Base-by-base conservation (phyloP, 1,284 basidiomycete genomes). In the Rhodotorula sp. region DNA sequence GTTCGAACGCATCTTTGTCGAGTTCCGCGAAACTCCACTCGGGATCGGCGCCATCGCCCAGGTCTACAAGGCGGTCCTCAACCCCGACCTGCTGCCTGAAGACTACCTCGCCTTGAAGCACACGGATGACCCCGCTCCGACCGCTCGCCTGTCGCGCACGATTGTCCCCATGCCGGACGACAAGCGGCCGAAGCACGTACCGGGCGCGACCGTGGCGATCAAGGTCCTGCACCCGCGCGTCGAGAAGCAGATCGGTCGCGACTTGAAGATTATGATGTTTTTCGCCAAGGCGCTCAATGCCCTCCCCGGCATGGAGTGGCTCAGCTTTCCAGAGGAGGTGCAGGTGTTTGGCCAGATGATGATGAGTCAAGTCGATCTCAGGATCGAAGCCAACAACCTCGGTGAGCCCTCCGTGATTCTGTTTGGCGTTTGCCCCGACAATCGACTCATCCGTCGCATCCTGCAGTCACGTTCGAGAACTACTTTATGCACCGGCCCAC, bases 21-120 rank as follows among this genome's bases (percentile, higher is more conserved):
- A 91, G 69, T 99, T 99, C 78, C 88, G 91, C 59, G 85, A 89
- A 70, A 85, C 82, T 45, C 95, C 97, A 1, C 94, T 99, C 67
- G 97, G 97, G 7, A 92, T 91, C n/a, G 97, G 97, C 56, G 95
- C 97, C 10, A 97, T 99, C 67, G 97, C 94, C 5, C 95, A 99
- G 82, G 93, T 91, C 5, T 97, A 97, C 81, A 87, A 89, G 74
- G 95, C 91, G 26, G 90, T 86, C 10, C 86, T 98, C 64, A 90
- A 89, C 73, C 86, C 88, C 62, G 89, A 94, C 79, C 85, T 97
- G 56, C 86, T 97, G 45, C 91, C 93, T 4, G 80, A 78, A 8
- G 79, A 80, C n/a, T 84, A 84, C 69, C 78, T 81, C 54, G 67
- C 73, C 21, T 75, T 80, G 16, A 81, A 80, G 67, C 77, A 77